Conservation (phyloP, 495 filamentous ascomycete species). For the Clavariopsis aquatica region DNA sequence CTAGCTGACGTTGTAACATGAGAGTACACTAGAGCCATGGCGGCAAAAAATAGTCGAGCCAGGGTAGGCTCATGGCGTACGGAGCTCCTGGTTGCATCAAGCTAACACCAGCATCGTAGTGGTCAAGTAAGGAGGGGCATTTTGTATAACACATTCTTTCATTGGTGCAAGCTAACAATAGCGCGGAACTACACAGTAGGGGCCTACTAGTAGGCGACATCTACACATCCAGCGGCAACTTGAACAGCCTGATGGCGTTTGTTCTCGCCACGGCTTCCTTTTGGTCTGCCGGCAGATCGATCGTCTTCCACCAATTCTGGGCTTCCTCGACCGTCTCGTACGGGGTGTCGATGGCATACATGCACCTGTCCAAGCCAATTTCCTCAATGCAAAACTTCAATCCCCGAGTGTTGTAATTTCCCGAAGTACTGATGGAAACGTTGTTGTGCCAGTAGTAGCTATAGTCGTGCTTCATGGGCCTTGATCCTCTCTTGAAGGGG, state of each 20-base stretch:
- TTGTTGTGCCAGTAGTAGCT: slow-evolving; percentile 31
- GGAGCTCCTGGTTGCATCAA: too few species aligned
- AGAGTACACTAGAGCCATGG: too few species aligned
- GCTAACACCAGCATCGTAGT: too few species aligned
- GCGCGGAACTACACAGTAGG: too few species aligned
- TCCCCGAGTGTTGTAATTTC: slow-evolving; percentile 31
- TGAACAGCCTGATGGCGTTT: slow-evolving; percentile 33
- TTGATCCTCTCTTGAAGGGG: slow-evolving; percentile 20
- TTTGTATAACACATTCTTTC: too few species aligned
- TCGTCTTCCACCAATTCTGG: slow-evolving; percentile 31
- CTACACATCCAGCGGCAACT: slow-evolving; percentile 28
- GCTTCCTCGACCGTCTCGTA: slow-evolving; percentile 32
- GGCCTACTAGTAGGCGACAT: too few species aligned
- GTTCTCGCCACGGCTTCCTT: slow-evolving; percentile 32
- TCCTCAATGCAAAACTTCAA: slow-evolving; percentile 34
- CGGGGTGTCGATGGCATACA: slow-evolving; percentile 33
- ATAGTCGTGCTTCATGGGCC: slow-evolving; percentile 32
- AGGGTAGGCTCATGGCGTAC: too few species aligned
- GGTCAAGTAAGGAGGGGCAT: too few species aligned
- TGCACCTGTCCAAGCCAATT: slow-evolving; percentile 28
- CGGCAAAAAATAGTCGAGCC: too few species aligned
- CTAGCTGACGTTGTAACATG: too few species aligned
- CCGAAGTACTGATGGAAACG: slow-evolving; percentile 31
- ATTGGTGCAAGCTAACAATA: neutral
- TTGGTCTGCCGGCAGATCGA: slow-evolving; percentile 28